Evolutionary conservation across 2,329 filamentous ascomycete species (phyloP), one percentile per base, ranked within the genome.

Genomic region (Trichoderma aggressivum): DNA sequence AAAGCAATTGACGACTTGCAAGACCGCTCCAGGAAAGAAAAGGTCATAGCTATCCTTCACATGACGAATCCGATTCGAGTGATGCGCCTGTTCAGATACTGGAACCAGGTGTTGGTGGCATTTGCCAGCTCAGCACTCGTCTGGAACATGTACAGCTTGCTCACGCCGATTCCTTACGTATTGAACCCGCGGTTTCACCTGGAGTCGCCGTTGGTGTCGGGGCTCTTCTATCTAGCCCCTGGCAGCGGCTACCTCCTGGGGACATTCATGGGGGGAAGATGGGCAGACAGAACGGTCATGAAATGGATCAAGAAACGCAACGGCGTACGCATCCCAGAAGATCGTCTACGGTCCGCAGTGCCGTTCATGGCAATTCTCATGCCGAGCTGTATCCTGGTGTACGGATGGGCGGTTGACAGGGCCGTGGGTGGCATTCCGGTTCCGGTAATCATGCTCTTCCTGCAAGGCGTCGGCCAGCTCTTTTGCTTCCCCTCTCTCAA

Each of bases 401-500:
- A 86, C 73, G 85, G 84, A 7, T 87, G 85, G 86, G 79, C 82
- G 5, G 80, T 88, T 16, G 83, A 88, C 70, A 82, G 81, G 70
- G 76, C 80, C 11, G 82, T 84, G 3, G 87, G 87, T 4, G 87
- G 86, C 3, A 84, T 89, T 56, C 82, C 86, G 0, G 77, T 92
- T 5, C 92, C 91, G 0, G 90, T 94, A 2, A 84, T 94, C 8
- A 88, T 89, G 75, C 90, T 94, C 84, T 94, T 94, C 77, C 72
- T 91, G 3, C 91, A 94, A 76, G 92, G 92, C 1, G 85, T 94
- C 0, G 90, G 89, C 0, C 91, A 94, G 79, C 82, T 94, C 7
- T 92, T 93, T 77, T 92, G 90, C 75, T 94, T 94, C 76, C 91
- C 91, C 0, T 89, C 87, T 61, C 79, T 94, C 73, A 94, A 94